Conservation (phyloP, 257 asterid species). For the Nicotiana obtusifolia region DNA sequence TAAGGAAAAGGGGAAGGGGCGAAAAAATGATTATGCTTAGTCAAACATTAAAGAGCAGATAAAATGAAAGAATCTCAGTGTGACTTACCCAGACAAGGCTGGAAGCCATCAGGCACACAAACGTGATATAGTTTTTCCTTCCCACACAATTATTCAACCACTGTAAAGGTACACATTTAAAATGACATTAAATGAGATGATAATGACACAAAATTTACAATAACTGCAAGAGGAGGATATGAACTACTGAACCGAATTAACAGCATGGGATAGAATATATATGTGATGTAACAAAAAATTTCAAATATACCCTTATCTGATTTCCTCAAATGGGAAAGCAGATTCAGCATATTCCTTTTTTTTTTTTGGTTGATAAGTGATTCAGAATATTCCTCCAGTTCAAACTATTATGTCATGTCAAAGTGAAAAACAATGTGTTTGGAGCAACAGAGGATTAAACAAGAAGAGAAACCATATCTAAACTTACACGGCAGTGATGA, state of each 20-base stretch:
- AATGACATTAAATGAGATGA: slow-evolving; percentile 5
- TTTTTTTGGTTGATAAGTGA: no score
- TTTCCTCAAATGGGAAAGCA: not conserved
- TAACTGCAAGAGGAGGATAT: not conserved
- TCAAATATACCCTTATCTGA: not conserved
- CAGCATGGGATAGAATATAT: not conserved
- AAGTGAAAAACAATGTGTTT: not conserved
- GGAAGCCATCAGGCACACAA: slow-evolving; percentile 82
- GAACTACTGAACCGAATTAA: not conserved
- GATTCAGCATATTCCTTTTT: not conserved
- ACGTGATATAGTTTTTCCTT: slow-evolving; percentile 74
- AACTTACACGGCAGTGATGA: slow-evolving; percentile 97
- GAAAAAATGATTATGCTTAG: not conserved
- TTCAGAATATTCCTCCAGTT: not conserved
- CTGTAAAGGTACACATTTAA: slow-evolving; percentile 40
- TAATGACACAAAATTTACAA: not conserved
- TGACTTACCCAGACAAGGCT: slow-evolving; percentile 84
- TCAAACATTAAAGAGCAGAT: not conserved
- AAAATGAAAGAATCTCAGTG: slow-evolving; percentile 1
- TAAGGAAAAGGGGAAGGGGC: slow-evolving; percentile 1
- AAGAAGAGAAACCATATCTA: slow-evolving; percentile 12
- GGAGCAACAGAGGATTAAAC: not conserved
- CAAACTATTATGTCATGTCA: not conserved
- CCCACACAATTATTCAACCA: slow-evolving; percentile 98
- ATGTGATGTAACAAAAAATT: not conserved